Base-by-base conservation (phyloP, 1,139 yeast genomes). In the Yamadazyma diospyri region DNA sequence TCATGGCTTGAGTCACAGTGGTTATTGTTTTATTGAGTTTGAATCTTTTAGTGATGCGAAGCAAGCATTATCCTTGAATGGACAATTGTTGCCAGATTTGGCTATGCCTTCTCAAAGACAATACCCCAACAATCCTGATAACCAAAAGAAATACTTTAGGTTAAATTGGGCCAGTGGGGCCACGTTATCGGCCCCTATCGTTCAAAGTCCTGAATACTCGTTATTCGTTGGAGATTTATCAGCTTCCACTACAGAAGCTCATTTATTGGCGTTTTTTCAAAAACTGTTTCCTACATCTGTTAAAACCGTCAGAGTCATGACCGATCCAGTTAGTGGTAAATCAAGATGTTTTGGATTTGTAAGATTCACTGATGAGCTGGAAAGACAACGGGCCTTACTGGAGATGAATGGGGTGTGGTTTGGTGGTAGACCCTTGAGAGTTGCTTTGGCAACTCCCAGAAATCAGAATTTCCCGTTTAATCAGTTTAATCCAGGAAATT, bases 151-250 rank as follows among this genome's bases (percentile, higher is more conserved):
- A 50, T 66, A 70, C 42, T 77, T 82, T 53, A 67, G 83, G 45
- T 64, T 82, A 36, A 82, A 82, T 49, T 82, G 92, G 92, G 84
- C 85, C 4, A 70, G 81, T 28, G 80, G 84, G 19, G 81, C 81
- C 9, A 75, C 79, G 3, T 58, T 73, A 37, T 50, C 64, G n/a
- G 72, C 77, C 2, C 77, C 75, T 15, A 66, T 71, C 33, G 59
- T 67, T 16, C 76, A 69, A 38, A 55, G 69, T 12, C 72, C 72
- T 1, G 86, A 79, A 46, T 76, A 53, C 45, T 78, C 88, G 1
- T 59, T 82, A 24, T 82, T 82, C 60, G 89, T 82, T n/a, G 92
- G 92, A 26, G 89, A 82, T 54, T 61, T 82, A 42, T 77, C 86
- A 2, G 86, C 85, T 13, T 74, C 77, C 15, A 80, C 85, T 14